Percentiles rank a stretch among this genome's conserved stretches.
Conservation (phyloP, 352 stramenopile genomes). For the Elongisporangium senticosum region DNA sequence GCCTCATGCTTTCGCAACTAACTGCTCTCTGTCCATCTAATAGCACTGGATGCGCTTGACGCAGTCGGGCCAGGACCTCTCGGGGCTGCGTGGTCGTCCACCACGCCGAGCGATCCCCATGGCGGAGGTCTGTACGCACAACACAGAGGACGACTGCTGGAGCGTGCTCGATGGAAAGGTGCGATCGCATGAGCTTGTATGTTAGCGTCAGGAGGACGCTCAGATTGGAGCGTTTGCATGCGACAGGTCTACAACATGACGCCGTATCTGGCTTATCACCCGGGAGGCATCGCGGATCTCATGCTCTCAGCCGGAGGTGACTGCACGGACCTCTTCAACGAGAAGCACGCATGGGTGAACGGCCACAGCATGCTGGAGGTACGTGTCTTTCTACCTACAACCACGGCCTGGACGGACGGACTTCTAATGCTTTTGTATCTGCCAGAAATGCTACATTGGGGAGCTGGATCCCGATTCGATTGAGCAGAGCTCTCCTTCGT, state of each 20-base stretch:
- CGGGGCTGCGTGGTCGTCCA: conserved; percentile 58
- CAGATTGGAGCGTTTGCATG: not conserved
- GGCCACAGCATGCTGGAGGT: conserved; percentile 84
- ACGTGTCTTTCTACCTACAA: not conserved
- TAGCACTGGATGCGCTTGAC: conserved; percentile 92
- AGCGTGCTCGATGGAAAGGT: conserved; percentile 90
- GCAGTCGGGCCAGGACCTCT: conserved; percentile 79
- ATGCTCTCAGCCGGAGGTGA: conserved; percentile 90
- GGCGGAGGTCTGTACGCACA: conserved; percentile 86
- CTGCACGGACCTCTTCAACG: conserved; percentile 95
- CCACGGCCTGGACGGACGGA: not conserved
- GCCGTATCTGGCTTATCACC: conserved; percentile 97
- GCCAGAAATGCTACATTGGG: conserved; percentile 74
- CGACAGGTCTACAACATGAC: conserved; percentile 92
- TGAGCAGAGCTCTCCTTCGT: conserved; percentile 2
- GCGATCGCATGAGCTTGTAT: conserved; percentile 13
- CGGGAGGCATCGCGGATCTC: conserved; percentile 92
- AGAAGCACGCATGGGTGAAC: conserved; percentile 96
- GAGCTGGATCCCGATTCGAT: conserved; percentile 55
- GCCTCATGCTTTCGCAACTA: not conserved
- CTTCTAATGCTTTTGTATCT: not conserved
- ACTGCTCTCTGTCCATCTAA: conserved; percentile 1
- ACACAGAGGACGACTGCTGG: conserved; percentile 91
- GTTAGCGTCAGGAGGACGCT: not conserved
- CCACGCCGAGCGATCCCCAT: conserved; percentile 61